Conservation (phyloP, 805 yeast species). For the Wickerhamomyces chaumierensis region DNA sequence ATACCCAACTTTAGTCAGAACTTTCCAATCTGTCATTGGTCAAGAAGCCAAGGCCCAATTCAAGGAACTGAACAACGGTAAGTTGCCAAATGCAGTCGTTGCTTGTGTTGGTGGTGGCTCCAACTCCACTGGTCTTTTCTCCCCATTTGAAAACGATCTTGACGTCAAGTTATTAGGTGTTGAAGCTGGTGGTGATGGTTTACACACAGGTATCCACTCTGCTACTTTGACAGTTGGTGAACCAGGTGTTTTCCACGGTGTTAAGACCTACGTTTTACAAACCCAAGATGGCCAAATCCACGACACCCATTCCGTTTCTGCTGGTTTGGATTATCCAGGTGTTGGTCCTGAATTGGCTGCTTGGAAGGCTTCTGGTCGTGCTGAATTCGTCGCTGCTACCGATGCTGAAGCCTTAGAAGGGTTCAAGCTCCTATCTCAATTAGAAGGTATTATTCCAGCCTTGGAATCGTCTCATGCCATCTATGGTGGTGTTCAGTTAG, state of each 20-base stretch:
- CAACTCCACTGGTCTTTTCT: slow-evolving; percentile 90
- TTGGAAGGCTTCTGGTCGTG: slow-evolving; percentile 94
- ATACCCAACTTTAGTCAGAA: slow-evolving; percentile 93
- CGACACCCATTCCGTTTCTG: slow-evolving; percentile 96
- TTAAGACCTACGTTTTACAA: slow-evolving; percentile 86
- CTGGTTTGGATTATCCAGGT: slow-evolving; percentile 98
- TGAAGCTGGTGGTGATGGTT: slow-evolving; percentile 98
- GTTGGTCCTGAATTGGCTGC: slow-evolving; percentile 96
- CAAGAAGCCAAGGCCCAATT: slow-evolving; percentile 89
- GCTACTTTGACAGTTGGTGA: slow-evolving; percentile 93
- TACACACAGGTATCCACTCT: slow-evolving; percentile 80
- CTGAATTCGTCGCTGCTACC: slow-evolving; percentile 80
- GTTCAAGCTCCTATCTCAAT: slow-evolving; percentile 76
- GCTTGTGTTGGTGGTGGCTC: slow-evolving; percentile 99
- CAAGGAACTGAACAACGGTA: slow-evolving; percentile 64
- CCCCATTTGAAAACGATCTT: slow-evolving; percentile 78
- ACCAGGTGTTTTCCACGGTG: slow-evolving; percentile 98
- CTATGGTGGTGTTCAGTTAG: slow-evolving; percentile 80
- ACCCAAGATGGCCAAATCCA: slow-evolving; percentile 90
- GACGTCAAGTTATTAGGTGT: slow-evolving; percentile 81
- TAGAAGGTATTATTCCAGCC: slow-evolving; percentile 98
- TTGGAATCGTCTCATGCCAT: slow-evolving; percentile 96
- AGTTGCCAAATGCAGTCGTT: slow-evolving; percentile 84
- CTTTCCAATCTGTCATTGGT: slow-evolving; percentile 97
- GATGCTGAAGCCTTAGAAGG: slow-evolving; percentile 94